These are phyloP conservation scores for Yamadazyma olivae DNA, from an alignment of 805 yeast species.

Conservation along the genomic window DNA sequence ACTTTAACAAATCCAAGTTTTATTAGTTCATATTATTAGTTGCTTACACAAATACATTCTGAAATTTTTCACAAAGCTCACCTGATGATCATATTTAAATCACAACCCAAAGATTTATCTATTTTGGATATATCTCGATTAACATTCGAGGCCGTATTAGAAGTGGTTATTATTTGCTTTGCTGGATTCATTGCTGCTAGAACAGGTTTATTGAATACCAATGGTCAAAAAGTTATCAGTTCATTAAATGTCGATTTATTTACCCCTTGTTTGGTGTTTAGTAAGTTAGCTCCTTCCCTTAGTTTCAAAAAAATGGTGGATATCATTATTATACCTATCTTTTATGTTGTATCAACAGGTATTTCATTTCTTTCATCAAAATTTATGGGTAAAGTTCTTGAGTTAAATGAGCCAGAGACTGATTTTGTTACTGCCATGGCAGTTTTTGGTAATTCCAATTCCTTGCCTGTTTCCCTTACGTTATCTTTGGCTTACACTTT, in stretches of 20 bases:
- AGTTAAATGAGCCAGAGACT: slow-evolving; percentile 68
- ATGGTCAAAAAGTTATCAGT: slow-evolving; percentile 76
- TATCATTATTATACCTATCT: slow-evolving; percentile 77
- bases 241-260: slow-evolving; percentile 83
- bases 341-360: slow-evolving; percentile 78
- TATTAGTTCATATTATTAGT: no score
- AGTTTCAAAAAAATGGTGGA: slow-evolving; percentile 77
- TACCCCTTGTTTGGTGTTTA: slow-evolving; percentile 92
- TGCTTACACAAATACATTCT: no score
- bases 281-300: slow-evolving; percentile 66
- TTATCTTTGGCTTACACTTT: slow-evolving; percentile 73
- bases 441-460: slow-evolving; percentile 93
- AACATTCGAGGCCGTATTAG: slow-evolving; percentile 88
- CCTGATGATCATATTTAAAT: no score
- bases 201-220: slow-evolving; percentile 62
- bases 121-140: slow-evolving; percentile 55
- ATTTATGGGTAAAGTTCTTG: slow-evolving; percentile 48
- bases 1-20: no score
- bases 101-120: slow-evolving; percentile 26
- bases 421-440: slow-evolving; percentile 97
- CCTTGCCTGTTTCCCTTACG: slow-evolving; percentile 88
- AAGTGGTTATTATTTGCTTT: slow-evolving; percentile 81
- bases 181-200: slow-evolving; percentile 86
- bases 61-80: no score
- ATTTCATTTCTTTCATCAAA: slow-evolving; percentile 67